phyloP scores from a whole-genome alignment of 257 asterid species.

The Haberlea rhodopensis region DNA sequence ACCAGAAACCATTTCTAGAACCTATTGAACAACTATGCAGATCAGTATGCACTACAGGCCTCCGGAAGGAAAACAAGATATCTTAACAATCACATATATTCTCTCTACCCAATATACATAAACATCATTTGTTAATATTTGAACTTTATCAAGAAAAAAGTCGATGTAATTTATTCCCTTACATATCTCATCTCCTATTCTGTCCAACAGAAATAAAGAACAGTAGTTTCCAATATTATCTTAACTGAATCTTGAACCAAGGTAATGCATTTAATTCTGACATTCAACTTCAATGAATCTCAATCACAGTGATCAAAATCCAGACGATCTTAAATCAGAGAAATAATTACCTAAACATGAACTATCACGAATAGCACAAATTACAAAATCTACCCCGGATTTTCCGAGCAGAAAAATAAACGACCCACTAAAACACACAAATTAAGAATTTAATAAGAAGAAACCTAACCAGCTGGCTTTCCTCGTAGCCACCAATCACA shows the following conservation, averaged over 20 bases:
- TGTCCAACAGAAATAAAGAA: background rate
- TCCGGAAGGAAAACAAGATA: background rate
- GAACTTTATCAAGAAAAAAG: background rate
- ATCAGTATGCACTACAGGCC: background rate
- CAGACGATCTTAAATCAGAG: background rate
- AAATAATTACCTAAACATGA: conserved; percentile 9
- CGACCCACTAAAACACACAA: background rate
- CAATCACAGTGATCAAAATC: background rate
- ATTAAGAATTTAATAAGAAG: background rate
- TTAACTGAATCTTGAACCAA: background rate
- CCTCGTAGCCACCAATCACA: conserved; percentile 91
- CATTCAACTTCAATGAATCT: background rate
- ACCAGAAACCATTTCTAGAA: background rate
- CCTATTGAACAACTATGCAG: background rate
- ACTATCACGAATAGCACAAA: conserved; percentile 9
- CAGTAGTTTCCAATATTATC: background rate
- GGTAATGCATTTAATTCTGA: background rate
- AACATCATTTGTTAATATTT: background rate
- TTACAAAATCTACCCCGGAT: background rate
- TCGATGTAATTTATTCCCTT: background rate
- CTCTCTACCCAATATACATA: background rate
- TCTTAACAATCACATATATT: conserved; percentile 1
- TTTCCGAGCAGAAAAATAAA: too few relatives aligned
- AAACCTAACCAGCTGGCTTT: conserved; percentile 53
- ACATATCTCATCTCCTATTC: too few relatives aligned